These are phyloP conservation scores for Parvularia atlantis DNA, from an alignment of 78 protist genomes.

Conservation along the genomic window DNA sequence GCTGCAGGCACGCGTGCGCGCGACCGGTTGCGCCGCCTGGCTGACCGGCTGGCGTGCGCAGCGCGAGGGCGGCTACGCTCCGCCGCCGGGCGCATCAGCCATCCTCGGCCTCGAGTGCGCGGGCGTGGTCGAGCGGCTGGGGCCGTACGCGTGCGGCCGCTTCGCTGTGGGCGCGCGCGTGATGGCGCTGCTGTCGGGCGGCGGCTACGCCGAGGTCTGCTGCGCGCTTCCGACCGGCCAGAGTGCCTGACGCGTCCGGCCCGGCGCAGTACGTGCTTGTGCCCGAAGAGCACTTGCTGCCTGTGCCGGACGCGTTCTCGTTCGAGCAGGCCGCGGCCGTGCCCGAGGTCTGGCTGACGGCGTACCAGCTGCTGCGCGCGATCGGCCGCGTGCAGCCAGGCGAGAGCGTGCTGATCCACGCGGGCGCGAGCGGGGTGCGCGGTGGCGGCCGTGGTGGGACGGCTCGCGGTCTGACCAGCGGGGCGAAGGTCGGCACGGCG, in stretches of 20 bases:
- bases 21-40: no score
- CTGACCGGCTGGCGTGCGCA: no score
- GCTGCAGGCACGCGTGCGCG: no score
- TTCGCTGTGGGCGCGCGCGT: slow-evolving; percentile 1
- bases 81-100: slow-evolving; percentile 52
- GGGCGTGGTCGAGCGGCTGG: background rate
- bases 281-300: slow-evolving; percentile 29
- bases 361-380: slow-evolving; percentile 39
- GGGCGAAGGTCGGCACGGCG: slow-evolving; percentile 59
- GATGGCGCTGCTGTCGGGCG: slow-evolving; percentile 22
- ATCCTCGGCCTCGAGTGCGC: slow-evolving; percentile 32
- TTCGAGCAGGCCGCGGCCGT: slow-evolving; percentile 52
- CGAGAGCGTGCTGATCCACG: slow-evolving; percentile 48
- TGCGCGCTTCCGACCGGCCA: background rate
- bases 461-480: no score
- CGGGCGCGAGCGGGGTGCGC: slow-evolving; percentile 32
- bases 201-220: slow-evolving; percentile 30
- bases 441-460: slow-evolving; percentile 17
- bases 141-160: background rate
- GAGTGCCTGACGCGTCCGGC: background rate
- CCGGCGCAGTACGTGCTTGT: slow-evolving; percentile 36
- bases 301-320: slow-evolving; percentile 23
- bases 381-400: slow-evolving; percentile 14
- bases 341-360: slow-evolving; percentile 67
- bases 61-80: slow-evolving; percentile 43